These are phyloP conservation scores for Euphorbia neoarborescens DNA, from an alignment of 441 rosid genomes.

Conservation along the genomic window DNA sequence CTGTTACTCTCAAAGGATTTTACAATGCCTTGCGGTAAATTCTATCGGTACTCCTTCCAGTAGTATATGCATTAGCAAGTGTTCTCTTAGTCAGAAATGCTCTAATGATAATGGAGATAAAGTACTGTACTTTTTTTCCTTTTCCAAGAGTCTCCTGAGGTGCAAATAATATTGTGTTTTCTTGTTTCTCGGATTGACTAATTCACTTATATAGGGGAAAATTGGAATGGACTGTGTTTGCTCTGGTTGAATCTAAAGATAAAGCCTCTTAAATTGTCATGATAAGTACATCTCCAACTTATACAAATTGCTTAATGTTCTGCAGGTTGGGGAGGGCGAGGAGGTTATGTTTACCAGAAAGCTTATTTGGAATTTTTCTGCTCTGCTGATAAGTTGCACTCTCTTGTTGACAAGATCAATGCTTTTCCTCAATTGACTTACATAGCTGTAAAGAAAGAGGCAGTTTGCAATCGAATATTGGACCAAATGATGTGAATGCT, in stretches of 20 bases:
- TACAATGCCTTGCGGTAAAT: neutral
- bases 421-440: slow-evolving; percentile 47
- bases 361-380: slow-evolving; percentile 95
- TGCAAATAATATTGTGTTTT: neutral
- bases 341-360: slow-evolving; percentile 91
- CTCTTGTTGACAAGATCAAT: slow-evolving; percentile 61
- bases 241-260: neutral
- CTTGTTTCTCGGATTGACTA: neutral
- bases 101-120: no score
- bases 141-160: neutral
- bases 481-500: slow-evolving; percentile 54
- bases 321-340: slow-evolving; percentile 96
- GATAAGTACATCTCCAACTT: neutral
- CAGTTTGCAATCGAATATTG: slow-evolving; percentile 46
- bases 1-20: neutral
- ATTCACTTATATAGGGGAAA: neutral
- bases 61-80: neutral
- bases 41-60: neutral
- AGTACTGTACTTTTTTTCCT: no score
- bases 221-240: neutral
- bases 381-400: slow-evolving; percentile 53
- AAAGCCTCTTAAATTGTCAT: neutral
- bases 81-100: neutral
- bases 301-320: neutral
- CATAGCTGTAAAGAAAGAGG: slow-evolving; percentile 62